Base-by-base conservation (phyloP, 192 early-diverging fungal species). In the Coemansia sp. region DNA sequence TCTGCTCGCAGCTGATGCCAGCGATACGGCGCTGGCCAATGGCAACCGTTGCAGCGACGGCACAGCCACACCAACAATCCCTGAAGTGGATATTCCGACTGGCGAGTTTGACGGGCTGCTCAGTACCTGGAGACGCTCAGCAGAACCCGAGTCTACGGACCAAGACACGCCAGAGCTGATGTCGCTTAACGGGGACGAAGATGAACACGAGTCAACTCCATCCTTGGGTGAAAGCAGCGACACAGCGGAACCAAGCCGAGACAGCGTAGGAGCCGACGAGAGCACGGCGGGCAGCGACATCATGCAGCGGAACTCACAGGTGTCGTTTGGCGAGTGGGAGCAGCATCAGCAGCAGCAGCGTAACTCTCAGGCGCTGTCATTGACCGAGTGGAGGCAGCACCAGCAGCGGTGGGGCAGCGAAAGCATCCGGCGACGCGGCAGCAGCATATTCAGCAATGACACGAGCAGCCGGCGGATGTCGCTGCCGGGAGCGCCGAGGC, bases 11-110 rank as follows among this genome's bases (percentile, higher is more conserved):
- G 51, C 59, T 25, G 50, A 59, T 9, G 49, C 31, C 48, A 36
- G 49, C 14, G 23, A n/a, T 8, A 12, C 55, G 8, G 42, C 47
- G 21, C 38, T 36, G 36, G 17, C 55, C 18, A 20, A 9, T 17
- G 52, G 28, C 0, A 54, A 54, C n/a, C 52, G 52, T 11, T 26
- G 25, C 52, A 54, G 52, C 52, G 52, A 54, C 26, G 52, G 48
- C 52, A 46, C 52, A 11, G 25, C 52, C 23, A 46, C 61, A 17
- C 36, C 58, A 12, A 56, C 58, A 34, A 60, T 79, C 20, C 67
- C 61, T n/a, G 64, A 62, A 12, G 60, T 79, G 9, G 54, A 73
- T 18, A 79, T 79, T 49, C 76, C 76, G 3, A 66, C 67, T 1
- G 71, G 71, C 25, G 61, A 58, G 6, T 37, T 79, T 8, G 71